phyloP scores from a whole-genome alignment of 768 basidiomycete genomes.

The Trichaptum fuscoviolaceum region DNA sequence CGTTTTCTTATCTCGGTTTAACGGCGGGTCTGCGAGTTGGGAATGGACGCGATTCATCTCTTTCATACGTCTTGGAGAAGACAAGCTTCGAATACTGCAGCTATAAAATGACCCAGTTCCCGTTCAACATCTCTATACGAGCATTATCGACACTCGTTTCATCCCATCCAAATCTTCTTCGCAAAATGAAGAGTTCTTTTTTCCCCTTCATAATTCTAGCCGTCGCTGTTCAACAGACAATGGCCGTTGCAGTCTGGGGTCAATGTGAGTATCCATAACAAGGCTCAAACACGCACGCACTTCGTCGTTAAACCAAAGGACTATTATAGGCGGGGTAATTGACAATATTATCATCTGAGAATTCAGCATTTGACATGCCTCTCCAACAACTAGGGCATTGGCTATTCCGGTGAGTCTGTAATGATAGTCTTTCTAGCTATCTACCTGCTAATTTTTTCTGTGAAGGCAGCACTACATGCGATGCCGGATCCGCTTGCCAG shows the following conservation, averaged over 20 bases:
- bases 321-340: not conserved
- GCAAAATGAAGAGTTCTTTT: not conserved
- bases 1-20: not conserved
- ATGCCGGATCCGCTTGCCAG: constrained; percentile 28
- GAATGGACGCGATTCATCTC: not conserved
- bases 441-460: not conserved
- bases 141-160: not conserved
- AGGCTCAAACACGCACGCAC: not conserved
- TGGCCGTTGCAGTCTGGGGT: constrained; percentile 27
- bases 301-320: not conserved
- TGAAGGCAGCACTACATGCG: constrained; percentile 24
- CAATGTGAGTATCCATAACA: constrained; percentile 25
- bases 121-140: not conserved
- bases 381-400: constrained; percentile 25
- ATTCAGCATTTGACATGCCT: not conserved
- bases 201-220: not conserved
- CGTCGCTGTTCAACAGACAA: not conserved
- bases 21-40: not conserved
- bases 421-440: not conserved
- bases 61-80: not conserved
- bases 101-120: not conserved
- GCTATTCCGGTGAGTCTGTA: constrained; percentile 21
- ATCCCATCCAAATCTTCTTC: not conserved
- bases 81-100: not conserved
- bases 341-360: not conserved